Percentiles rank a stretch among this genome's conserved stretches.
Conservation (phyloP, 768 basidiomycete genomes). For the Favolaschia claudopus region DNA sequence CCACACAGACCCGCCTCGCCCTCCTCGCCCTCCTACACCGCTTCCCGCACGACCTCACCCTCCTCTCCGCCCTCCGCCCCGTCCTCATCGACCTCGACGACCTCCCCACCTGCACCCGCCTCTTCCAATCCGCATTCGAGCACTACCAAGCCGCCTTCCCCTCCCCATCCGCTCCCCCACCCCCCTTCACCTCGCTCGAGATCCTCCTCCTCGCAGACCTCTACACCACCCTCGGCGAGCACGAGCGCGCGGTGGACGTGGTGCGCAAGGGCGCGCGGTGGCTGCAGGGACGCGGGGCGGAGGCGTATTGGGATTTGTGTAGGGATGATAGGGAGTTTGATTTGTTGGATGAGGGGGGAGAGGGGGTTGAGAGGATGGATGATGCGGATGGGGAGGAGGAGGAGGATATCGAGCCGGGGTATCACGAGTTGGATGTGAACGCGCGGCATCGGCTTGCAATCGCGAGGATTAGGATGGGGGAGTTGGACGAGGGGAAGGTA, state of each 20-base stretch:
- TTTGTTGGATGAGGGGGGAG: too few relatives aligned
- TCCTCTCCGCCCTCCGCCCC: slow-evolving; percentile 80
- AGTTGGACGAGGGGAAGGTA: slow-evolving; percentile 85
- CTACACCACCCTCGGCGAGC: slow-evolving; percentile 73
- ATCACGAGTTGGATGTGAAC: slow-evolving; percentile 73
- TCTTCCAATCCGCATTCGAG: slow-evolving; percentile 79
- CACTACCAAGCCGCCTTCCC: slow-evolving; percentile 65
- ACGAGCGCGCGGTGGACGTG: slow-evolving; percentile 70
- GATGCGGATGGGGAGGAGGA: slow-evolving; percentile 40
- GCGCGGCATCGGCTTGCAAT: slow-evolving; percentile 86
- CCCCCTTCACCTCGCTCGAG: slow-evolving; percentile 71
- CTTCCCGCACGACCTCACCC: slow-evolving; percentile 79
- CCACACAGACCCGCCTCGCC: slow-evolving; percentile 61
- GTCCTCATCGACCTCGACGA: slow-evolving; percentile 81
- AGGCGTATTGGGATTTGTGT: slow-evolving; percentile 81
- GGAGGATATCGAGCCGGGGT: slow-evolving; percentile 62
- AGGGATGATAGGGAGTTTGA: slow-evolving; percentile 94
- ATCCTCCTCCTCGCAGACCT: slow-evolving; percentile 88
- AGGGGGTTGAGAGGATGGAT: slow-evolving; percentile 37
- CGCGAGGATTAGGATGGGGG: slow-evolving; percentile 80
- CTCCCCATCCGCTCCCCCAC: too few relatives aligned
- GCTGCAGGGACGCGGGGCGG: slow-evolving; percentile 83
- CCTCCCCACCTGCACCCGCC: slow-evolving; percentile 63
- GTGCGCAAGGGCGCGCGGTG: slow-evolving; percentile 85
- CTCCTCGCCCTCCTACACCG: slow-evolving; percentile 77